Base-by-base conservation (phyloP, 495 filamentous ascomycete species). In the Parachaetomium inaequale region DNA sequence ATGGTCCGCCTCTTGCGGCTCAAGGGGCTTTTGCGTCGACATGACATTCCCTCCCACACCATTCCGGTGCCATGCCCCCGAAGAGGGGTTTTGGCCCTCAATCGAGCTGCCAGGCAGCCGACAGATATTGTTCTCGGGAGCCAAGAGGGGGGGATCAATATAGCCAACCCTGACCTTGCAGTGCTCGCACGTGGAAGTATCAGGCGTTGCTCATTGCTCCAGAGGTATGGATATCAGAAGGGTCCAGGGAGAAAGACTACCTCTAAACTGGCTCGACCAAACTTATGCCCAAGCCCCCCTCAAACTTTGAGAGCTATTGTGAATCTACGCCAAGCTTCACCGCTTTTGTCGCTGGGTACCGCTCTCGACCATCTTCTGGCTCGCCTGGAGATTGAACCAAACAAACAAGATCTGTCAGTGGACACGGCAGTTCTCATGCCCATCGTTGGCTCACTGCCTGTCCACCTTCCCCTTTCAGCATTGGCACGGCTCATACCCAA, bases 391-490 rank as follows among this genome's bases (percentile, higher is more conserved):
- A n/a, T 34, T 61, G 23, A 52, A 56, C 53, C 42, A 62, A 19
- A 49, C 29, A 51, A 5, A 28, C 21, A 17, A 31, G 14, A 23
- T 23, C 25, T 25, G 4, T 14, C n/a, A 7, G 19, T 25, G 19
- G 29, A 29, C 29, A 11, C 3, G 31, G 15, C 23, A 45, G 38
- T 31, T 40, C 2, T 56, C 42, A 2, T 32, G 12, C 34, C n/a
- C 21, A 19, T 54, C 5, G 46, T 28, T 36, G 47, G 25, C 12
- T 52, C 45, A 19, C 28, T 28, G 11, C 21, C 56, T 49, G 12
- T 58, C 58, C 46, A 58, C 55, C 55, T 63, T 59, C 55, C 55
- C 54, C 23, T 63, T 63, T 36, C 11, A 51, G 5, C 55, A 0
- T 34, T 25, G n/a, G 47, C 50, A 63, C 25, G 23, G 38, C 54